These are phyloP conservation scores for Spirogloea muscicola DNA, from an alignment of 139 green algal species.

Conservation along the genomic window DNA sequence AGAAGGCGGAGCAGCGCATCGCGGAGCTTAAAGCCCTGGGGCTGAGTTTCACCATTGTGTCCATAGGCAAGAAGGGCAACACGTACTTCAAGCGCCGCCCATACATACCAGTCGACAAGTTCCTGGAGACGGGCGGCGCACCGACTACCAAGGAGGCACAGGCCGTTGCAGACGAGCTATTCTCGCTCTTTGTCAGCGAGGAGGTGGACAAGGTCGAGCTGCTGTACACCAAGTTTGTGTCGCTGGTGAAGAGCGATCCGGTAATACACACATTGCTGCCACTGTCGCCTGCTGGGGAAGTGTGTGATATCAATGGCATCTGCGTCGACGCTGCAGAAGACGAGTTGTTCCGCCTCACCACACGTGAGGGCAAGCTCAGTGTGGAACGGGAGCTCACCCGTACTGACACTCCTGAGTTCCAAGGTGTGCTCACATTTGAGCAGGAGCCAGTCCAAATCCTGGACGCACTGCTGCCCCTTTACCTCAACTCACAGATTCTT, in stretches of 20 bases:
- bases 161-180: constrained; percentile 94
- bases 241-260: constrained; percentile 83
- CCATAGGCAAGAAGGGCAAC: constrained; percentile 88
- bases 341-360: constrained; percentile 96
- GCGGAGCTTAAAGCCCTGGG: constrained; percentile 81
- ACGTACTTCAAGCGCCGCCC: constrained; percentile 81
- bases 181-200: constrained; percentile 87
- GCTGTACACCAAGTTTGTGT: constrained; percentile 98
- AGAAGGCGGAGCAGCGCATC: constrained; percentile 80
- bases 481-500: constrained; percentile 94
- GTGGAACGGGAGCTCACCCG: constrained; percentile 79
- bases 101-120: constrained; percentile 51
- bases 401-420: constrained; percentile 65
- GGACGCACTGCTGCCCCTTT: constrained; percentile 95
- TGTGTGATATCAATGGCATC: constrained; percentile 91
- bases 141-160: constrained; percentile 96
- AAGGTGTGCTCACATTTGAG: constrained; percentile 92
- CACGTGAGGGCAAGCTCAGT: constrained; percentile 73
- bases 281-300: constrained; percentile 80
- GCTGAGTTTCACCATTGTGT: constrained; percentile 76
- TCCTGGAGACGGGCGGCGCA: constrained; percentile 72
- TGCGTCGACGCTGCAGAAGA: constrained; percentile 96
- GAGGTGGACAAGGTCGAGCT: constrained; percentile 97
- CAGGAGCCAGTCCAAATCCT: constrained; percentile 98
- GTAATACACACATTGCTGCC: constrained; percentile 94